phyloP scores from a whole-genome alignment of 805 yeast species.

The Wickerhamia fluorescens region DNA sequence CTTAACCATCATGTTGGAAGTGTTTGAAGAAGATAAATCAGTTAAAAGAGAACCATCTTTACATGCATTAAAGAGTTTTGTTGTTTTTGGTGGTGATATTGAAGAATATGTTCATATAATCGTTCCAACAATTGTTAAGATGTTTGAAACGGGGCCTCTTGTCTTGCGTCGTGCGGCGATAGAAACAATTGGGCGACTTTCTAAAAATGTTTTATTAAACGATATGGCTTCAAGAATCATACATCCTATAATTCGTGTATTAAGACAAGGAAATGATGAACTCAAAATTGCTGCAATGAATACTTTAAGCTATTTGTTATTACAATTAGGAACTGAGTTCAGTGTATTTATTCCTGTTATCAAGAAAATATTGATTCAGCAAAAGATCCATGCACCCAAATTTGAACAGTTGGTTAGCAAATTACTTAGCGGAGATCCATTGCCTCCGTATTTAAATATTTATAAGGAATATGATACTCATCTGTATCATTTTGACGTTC shows the following conservation, averaged over 20 bases:
- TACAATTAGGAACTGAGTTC: conserved; percentile 81
- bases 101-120: conserved; percentile 85
- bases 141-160: conserved; percentile 68
- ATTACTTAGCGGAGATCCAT: conserved; percentile 74
- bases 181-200: conserved; percentile 73
- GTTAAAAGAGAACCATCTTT: conserved; percentile 54
- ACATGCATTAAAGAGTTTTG: conserved; percentile 74
- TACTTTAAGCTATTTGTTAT: conserved; percentile 65
- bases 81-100: conserved; percentile 77
- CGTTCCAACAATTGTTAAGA: conserved; percentile 75
- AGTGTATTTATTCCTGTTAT: conserved; percentile 81
- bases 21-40: conserved; percentile 67
- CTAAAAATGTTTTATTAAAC: conserved; percentile 62
- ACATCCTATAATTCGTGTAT: conserved; percentile 74
- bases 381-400: conserved; percentile 60
- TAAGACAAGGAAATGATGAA: conserved; percentile 50
- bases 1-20: conserved; percentile 66
- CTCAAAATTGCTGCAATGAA: conserved; percentile 62
- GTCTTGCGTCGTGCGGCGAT: conserved; percentile 66
- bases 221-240: conserved; percentile 90
- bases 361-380: conserved; percentile 54
- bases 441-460: conserved; percentile 69
- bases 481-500: conserved; percentile 39
- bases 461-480: conserved; percentile 51
- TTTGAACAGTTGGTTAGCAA: conserved; percentile 80